Evolutionary conservation across 148 eudicot genomes (phyloP).

Genomic region (Rhododendron simsii): DNA sequence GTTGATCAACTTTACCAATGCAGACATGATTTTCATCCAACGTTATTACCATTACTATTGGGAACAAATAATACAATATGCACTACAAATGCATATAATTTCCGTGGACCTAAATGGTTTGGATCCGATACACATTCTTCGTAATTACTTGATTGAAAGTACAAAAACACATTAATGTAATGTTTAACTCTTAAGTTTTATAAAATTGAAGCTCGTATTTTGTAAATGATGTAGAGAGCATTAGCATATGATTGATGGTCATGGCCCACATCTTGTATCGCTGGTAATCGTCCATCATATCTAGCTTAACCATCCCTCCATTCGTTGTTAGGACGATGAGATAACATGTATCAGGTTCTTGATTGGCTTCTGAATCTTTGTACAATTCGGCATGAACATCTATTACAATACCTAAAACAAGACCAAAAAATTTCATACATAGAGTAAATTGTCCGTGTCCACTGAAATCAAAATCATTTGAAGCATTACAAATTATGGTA

Average conservation of each 20-base stretch:
- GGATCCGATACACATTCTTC: background rate
- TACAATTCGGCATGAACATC: conserved; percentile 74
- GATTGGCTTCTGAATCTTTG: conserved; percentile 53
- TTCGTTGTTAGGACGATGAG: conserved; percentile 67
- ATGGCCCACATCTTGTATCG: conserved; percentile 69
- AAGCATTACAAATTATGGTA: background rate
- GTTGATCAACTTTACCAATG: background rate
- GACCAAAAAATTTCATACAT: background rate
- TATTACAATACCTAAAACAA: conserved; percentile 43
- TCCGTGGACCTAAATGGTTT: background rate
- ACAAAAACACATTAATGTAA: conserved; percentile 3
- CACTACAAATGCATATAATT: background rate
- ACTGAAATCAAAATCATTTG: background rate
- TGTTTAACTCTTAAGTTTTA: conserved; percentile 26
- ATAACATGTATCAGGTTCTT: conserved; percentile 57
- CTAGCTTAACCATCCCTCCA: conserved; percentile 65
- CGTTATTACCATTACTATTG: background rate
- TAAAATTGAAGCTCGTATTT: conserved; percentile 63
- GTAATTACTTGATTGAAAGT: conserved; percentile 15
- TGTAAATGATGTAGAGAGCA: conserved; percentile 53
- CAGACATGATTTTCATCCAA: background rate
- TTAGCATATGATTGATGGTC: conserved; percentile 69
- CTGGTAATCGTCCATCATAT: conserved; percentile 72
- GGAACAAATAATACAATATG: background rate
- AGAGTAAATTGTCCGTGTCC: background rate